phyloP scores from a whole-genome alignment of 495 filamentous ascomycete species.

The Bacidia rubella region DNA sequence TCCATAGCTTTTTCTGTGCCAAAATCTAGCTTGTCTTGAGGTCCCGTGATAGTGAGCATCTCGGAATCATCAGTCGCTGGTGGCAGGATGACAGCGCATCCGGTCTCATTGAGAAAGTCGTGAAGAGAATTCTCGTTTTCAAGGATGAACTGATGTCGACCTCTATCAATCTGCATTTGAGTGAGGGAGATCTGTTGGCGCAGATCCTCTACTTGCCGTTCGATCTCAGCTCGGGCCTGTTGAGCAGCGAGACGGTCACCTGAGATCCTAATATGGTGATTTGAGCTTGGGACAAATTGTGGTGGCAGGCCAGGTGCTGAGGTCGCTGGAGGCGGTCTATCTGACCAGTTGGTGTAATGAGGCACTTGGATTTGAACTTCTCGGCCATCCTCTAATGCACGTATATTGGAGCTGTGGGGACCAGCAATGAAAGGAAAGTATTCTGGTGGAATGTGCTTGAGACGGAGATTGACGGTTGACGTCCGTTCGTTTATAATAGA shows the following conservation, averaged over 20 bases:
- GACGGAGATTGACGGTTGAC: slow-evolving; percentile 53
- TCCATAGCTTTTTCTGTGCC: slow-evolving; percentile 71
- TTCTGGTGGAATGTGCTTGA: slow-evolving; percentile 75
- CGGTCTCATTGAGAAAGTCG: slow-evolving; percentile 78
- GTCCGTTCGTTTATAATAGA: slow-evolving; percentile 75
- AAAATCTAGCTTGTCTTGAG: slow-evolving; percentile 50
- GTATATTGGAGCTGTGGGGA: slow-evolving; percentile 52
- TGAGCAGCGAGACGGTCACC: slow-evolving; percentile 78
- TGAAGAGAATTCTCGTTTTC: slow-evolving; percentile 68
- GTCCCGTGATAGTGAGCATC: slow-evolving; percentile 71
- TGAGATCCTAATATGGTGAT: slow-evolving; percentile 65
- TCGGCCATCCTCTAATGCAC: slow-evolving; percentile 55
- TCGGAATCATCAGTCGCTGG: slow-evolving; percentile 56
- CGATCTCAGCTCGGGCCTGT: slow-evolving; percentile 63
- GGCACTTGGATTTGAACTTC: slow-evolving; percentile 67
- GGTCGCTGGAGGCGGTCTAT: slow-evolving; percentile 53
- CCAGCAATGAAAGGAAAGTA: slow-evolving; percentile 94
- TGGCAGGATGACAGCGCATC: slow-evolving; percentile 77
- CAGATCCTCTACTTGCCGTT: slow-evolving; percentile 58
- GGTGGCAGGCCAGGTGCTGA: slow-evolving; percentile 48
- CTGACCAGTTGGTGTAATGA: slow-evolving; percentile 59
- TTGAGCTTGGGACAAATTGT: slow-evolving; percentile 49
- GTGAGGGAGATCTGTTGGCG: slow-evolving; percentile 55
- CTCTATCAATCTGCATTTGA: slow-evolving; percentile 59
- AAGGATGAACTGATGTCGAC: slow-evolving; percentile 82